These are phyloP conservation scores for Urostyla sp. DNA, from an alignment of 73 alveolate species.

Conservation along the genomic window DNA sequence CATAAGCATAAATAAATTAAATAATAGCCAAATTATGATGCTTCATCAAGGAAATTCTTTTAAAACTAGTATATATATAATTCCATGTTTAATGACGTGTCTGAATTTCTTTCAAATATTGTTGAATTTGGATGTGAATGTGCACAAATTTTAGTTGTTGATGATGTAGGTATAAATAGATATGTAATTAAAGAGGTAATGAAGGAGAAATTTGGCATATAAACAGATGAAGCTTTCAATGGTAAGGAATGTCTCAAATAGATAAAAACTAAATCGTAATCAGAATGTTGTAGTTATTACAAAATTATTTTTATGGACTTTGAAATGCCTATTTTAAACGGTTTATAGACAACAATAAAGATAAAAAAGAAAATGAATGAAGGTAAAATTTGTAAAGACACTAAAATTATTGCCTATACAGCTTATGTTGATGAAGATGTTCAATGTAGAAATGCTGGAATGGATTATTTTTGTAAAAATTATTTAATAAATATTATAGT, in stretches of 20 bases:
- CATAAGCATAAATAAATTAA: too few relatives aligned
- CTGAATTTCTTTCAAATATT: too few relatives aligned
- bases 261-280: neutral
- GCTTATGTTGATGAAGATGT: constrained; percentile 45
- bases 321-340: constrained; percentile 65
- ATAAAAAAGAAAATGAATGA: neutral
- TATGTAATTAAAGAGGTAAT: constrained; percentile 1
- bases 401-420: constrained; percentile 23
- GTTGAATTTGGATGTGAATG: constrained; percentile 35
- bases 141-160: constrained; percentile 37
- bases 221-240: constrained; percentile 41
- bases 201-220: neutral
- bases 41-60: neutral
- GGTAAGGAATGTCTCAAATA: constrained; percentile 30
- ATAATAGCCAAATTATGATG: neutral
- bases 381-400: constrained; percentile 1
- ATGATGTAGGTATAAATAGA: constrained; percentile 56
- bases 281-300: constrained; percentile 41
- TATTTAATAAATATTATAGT: neutral
- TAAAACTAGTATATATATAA: neutral
- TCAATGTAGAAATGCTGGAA: constrained; percentile 35
- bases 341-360: constrained; percentile 50
- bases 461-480: constrained; percentile 37
- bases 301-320: constrained; percentile 51
- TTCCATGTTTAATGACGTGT: too few relatives aligned